Evolutionary conservation across 2,329 filamentous ascomycete genomes (phyloP), one percentile per base, ranked within the genome.

Genomic region (Aureobasidium sp.): DNA sequence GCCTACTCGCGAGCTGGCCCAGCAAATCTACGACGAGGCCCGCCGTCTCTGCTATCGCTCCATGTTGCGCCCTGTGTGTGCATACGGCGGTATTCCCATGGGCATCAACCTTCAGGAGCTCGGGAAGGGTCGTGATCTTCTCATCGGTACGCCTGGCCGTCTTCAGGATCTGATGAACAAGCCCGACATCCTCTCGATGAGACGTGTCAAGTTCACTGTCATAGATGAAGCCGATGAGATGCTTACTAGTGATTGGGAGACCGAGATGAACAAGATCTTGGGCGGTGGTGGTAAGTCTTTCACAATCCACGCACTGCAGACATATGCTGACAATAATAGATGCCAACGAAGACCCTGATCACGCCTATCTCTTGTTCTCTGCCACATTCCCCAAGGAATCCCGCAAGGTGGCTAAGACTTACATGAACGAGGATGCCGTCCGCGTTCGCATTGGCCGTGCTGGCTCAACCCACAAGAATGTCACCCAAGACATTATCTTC

Each of bases 141-240:
- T 99, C 15, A 86, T 97, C 67, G 92, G 85, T 10, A 93, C 93
- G 17, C 91, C 93, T 5, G 94, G 94, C 61, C 89, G 94, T 50
- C 81, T 99, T 1, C 78, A 86, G 52, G 90, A 97, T 69, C 89
- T 97, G 70, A 91, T 97, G 78, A 78, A 86, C 44, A 85, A 87
- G 36, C 84, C 86, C 0, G 74, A 86, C 17, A 70, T 88, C 15
- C 77, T 97, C 1, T 89, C 87, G 0, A 79, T 97, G 57, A 81
- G 81, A 26, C 89, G 93, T 44, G 82, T 97, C 64, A 87, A 87
- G 75, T 86, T 80, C 74, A 85, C 84, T 66, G 84, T 97, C 66
- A 87, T 99, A 65, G 94, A 97, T 64, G 94, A 99, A 72, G 94
- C 94, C 0, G 94, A 99, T 71, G 93, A 99, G 77, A 87, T 99